Base-by-base conservation (phyloP, 164 flowering plant species). In the Echeveria elegans region DNA sequence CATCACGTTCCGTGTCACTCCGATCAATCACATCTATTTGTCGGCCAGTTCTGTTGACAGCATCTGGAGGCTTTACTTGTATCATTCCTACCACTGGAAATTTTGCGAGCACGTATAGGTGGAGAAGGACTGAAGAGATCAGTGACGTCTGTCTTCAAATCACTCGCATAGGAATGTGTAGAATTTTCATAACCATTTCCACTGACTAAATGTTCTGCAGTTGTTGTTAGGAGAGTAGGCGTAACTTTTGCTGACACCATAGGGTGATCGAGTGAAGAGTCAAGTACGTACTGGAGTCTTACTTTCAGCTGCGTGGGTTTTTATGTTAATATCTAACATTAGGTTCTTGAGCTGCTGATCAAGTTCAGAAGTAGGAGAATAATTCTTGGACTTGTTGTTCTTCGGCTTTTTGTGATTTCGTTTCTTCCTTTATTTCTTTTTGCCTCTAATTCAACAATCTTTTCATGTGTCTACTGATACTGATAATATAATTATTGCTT, bases 121-220 rank as follows among this genome's bases (percentile, higher is more conserved):
- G 90, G 92, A 4, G 81, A 75, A 41, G 97, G 96, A 74, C 92
- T 86, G 59, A 78, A 72, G 37, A 93, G 88, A 80, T 90, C 93
- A 36, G 89, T 82, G 69, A 90, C 73, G 68, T 81, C 83, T 12
- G 59, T 36, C 45, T 62, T 62, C 45, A 58, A 56, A 41, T 2
- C 58, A 40, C 67, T 36, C 32, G 60, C 31, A 14, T 2, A 28
- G 60, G 26, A 7, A 43, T 59, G 30, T 7, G 45, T 50, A 38
- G 6, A 23, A 18, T 32, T 23, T 32, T 53, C 40, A 23, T 18
- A 3, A 26, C 64, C 19, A 32, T 36, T 38, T 23, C 28, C 45
- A n/a, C 40, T 31, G 23, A 5, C 9, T 7, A 12, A n/a, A 23
- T 38, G 24, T 21, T 34, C 15, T 8, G 28, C 24, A 32, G 43